phyloP scores from a whole-genome alignment of 805 yeast genomes.

The Spathaspora gorwiae region DNA sequence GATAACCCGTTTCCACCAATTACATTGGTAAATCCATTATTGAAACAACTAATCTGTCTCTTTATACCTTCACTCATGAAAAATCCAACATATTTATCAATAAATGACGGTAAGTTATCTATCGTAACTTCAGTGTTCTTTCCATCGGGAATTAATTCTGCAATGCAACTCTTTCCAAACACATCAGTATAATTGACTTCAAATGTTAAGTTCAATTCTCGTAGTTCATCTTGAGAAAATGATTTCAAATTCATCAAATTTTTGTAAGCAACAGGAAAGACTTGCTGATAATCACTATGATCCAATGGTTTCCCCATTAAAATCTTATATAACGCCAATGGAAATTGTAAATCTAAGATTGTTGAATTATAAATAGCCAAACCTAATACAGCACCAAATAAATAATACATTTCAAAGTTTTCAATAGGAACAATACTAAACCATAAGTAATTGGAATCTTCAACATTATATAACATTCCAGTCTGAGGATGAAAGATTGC shows the following conservation, averaged over 20 bases:
- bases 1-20: slow-evolving; percentile 79
- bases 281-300: slow-evolving; percentile 59
- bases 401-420: slow-evolving; percentile 53
- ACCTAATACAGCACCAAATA: slow-evolving; percentile 84
- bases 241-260: slow-evolving; percentile 28
- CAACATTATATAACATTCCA: slow-evolving; percentile 62
- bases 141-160: slow-evolving; percentile 60
- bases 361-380: slow-evolving; percentile 89
- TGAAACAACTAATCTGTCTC: slow-evolving; percentile 53
- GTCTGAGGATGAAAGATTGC: slow-evolving; percentile 65
- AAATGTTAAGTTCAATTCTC: slow-evolving; percentile 50
- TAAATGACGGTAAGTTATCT: slow-evolving; percentile 56
- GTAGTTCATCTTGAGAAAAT: slow-evolving; percentile 25
- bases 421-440: slow-evolving; percentile 51
- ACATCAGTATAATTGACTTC: slow-evolving; percentile 55
- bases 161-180: slow-evolving; percentile 39
- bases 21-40: slow-evolving; percentile 68
- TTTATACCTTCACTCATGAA: slow-evolving; percentile 53
- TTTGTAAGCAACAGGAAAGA: slow-evolving; percentile 62
- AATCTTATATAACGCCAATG: slow-evolving; percentile 71
- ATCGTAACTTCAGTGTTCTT: slow-evolving; percentile 47
- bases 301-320: slow-evolving; percentile 52
- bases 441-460: slow-evolving; percentile 74
- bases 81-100: slow-evolving; percentile 57
- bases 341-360: slow-evolving; percentile 75